phyloP scores from a whole-genome alignment of 306 rosid species.

The Luffa aegyptiaca region DNA sequence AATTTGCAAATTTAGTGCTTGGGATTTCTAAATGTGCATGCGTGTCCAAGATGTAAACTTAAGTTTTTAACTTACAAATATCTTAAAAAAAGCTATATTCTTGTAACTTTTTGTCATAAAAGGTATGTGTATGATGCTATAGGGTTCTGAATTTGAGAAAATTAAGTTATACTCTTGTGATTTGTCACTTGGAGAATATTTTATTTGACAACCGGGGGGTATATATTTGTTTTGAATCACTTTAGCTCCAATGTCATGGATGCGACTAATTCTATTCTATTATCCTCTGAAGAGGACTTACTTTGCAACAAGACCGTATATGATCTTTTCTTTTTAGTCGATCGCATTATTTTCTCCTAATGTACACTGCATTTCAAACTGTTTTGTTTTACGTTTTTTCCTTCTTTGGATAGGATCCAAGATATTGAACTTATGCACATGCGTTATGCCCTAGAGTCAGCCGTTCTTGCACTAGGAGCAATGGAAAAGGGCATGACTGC shows the following conservation, averaged over 20 bases:
- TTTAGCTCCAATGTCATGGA: background rate
- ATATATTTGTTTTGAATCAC: background rate
- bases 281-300: background rate
- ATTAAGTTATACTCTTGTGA: background rate
- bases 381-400: constrained; percentile 19
- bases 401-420: constrained; percentile 52
- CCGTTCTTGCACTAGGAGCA: constrained; percentile 76
- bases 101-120: background rate
- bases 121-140: background rate
- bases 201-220: background rate
- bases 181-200: background rate
- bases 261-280: background rate
- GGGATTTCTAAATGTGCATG: background rate
- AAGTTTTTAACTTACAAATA: background rate
- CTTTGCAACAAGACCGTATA: background rate
- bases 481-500: constrained; percentile 51
- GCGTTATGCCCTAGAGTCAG: constrained; percentile 90
- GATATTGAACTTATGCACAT: constrained; percentile 95
- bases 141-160: background rate
- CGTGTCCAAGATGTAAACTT: background rate
- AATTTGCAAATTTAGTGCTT: background rate
- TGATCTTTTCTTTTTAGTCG: background rate
- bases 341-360: constrained; percentile 13
- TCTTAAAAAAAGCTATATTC: background rate
- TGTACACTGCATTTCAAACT: constrained; percentile 15